Conservation (phyloP, 2,329 filamentous ascomycete species). For the Colletotrichum sidae region DNA sequence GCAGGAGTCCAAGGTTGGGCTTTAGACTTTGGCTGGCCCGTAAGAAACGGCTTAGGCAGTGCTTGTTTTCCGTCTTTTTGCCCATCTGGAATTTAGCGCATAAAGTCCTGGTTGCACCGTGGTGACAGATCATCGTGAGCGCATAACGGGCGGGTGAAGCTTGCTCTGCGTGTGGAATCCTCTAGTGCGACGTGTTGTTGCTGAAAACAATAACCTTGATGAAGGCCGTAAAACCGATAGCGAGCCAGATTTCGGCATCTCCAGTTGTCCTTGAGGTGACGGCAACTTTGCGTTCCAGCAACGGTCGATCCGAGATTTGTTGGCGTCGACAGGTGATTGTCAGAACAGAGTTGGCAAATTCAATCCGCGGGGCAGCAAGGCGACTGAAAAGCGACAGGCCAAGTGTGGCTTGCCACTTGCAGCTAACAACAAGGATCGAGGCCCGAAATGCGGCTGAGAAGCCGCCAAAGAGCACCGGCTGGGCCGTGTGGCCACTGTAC, state of each 20-base stretch:
- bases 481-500: background rate
- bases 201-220: constrained; percentile 7
- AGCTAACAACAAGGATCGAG: constrained; percentile 18
- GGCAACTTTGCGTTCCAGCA: too few relatives aligned
- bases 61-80: too few relatives aligned
- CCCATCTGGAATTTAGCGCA: background rate
- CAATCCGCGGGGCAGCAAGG: background rate
- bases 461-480: background rate
- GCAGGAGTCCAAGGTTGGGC: background rate
- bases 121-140: background rate
- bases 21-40: too few relatives aligned
- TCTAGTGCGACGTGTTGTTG: background rate
- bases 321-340: too few relatives aligned
- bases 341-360: too few relatives aligned
- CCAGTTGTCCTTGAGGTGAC: background rate
- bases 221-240: background rate
- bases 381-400: background rate
- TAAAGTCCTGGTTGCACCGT: constrained; percentile 7
- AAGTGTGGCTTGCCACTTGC: constrained; percentile 28
- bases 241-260: background rate
- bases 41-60: too few relatives aligned
- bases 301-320: too few relatives aligned
- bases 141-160: constrained; percentile 14
- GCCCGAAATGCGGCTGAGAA: constrained; percentile 32
- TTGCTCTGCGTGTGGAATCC: constrained; percentile 19